These are phyloP conservation scores for Cystobasidium slooffiae DNA, from an alignment of 1,284 basidiomycete species.

Conservation along the genomic window DNA sequence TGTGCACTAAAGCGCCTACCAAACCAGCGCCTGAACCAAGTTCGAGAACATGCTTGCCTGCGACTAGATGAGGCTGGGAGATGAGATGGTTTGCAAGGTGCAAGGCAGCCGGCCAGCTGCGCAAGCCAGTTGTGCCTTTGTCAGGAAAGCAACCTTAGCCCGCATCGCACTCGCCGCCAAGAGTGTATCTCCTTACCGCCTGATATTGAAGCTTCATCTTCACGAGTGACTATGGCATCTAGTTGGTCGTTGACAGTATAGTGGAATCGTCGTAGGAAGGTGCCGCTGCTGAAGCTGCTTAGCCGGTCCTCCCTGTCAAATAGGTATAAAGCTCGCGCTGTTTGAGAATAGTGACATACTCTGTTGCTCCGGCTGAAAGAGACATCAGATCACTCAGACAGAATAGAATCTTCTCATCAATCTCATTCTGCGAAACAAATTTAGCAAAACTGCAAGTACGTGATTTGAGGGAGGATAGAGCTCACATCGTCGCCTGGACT, in stretches of 20 bases:
- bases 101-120: slow-evolving; percentile 31
- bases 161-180: neutral
- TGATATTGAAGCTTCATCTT: slow-evolving; percentile 29
- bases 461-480: neutral
- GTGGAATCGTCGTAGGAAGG: slow-evolving; percentile 21
- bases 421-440: slow-evolving; percentile 3
- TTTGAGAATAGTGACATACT: neutral
- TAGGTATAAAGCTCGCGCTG: neutral
- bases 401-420: slow-evolving; percentile 24
- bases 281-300: neutral
- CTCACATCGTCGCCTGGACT: slow-evolving; percentile 15
- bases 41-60: slow-evolving; percentile 19
- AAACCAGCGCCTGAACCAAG: slow-evolving; percentile 31
- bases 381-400: slow-evolving; percentile 14
- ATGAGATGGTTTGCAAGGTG: slow-evolving; percentile 31
- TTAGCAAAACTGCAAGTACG: neutral
- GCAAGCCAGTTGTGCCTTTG: slow-evolving; percentile 37
- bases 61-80: slow-evolving; percentile 1
- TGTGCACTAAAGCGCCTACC: slow-evolving; percentile 4
- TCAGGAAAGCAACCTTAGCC: neutral
- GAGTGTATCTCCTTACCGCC: neutral
- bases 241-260: neutral
- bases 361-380: neutral
- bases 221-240: neutral
- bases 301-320: neutral